Evolutionary conservation across 116 monocot genomes (phyloP), one percentile per base, ranked within the genome.

Genomic region (Thalassia testudinum): DNA sequence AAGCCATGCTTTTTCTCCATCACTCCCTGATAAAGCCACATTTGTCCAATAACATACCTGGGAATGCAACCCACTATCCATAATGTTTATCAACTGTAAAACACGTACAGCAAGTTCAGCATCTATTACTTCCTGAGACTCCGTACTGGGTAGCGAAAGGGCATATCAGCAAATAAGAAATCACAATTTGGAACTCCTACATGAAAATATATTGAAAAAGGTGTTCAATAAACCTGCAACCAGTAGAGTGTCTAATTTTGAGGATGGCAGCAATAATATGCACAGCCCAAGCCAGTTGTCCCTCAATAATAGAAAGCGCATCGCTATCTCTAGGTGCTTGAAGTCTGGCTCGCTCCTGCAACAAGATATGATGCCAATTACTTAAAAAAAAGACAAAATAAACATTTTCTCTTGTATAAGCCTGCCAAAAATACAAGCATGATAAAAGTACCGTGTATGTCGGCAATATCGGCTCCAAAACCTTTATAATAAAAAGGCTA

Each of bases 101-200:
- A 97, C 97, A 66, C 77, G 90, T 56, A 90, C 97, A 47, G 97
- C 82, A 68, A 97, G 97, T 61, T 97, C 97, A 44, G 97, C 97
- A 80, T 97, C 97, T 67, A 89, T 79, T 54, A 82, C 19, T 68
- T 97, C 97, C 49, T 97, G 90, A 47, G 90, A 77, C 50, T 97
- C 97, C 43, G 57, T 49, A 63, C 85, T 97, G 62, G 54, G 64
- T 48, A 7, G 30, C 15, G 4, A 53, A 25, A 29, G 43, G 12
- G 25, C 2, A 22, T 48, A 52, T 51, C 21, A 50, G 16, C 22
- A 22, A 13, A 27, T 53, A 27, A 27, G 42, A 8, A 13, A 45
- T 20, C 15, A 20, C 19, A 45, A 45, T 45, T 18, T 52, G 42
- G 43, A 42, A 20, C 15, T 12, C 6, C 37, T 40, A 37, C 19